A percentile compares a stretch with the other conserved stretches of the same genome.
phyloP scores from a whole-genome alignment of 306 rosid species.

The Malus sylvestris region DNA sequence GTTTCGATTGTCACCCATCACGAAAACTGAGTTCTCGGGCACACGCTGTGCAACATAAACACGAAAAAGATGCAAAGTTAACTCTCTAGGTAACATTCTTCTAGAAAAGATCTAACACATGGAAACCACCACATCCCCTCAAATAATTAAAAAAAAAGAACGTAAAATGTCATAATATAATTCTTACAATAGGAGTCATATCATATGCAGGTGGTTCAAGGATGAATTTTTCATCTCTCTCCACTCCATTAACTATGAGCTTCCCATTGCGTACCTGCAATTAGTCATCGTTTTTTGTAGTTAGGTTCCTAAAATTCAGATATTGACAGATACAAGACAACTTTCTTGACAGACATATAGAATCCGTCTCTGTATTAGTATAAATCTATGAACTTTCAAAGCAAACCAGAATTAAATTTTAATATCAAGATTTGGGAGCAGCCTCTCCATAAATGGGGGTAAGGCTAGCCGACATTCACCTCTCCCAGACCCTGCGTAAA shows the following conservation, averaged over 20 bases:
- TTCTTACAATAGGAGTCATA: conserved; percentile 79
- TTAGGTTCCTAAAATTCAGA: background rate
- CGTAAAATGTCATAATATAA: background rate
- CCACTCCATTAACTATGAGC: conserved; percentile 83
- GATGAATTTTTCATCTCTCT: conserved; percentile 78
- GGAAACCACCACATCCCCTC: background rate
- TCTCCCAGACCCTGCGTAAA: too few relatives aligned
- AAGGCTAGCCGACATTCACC: too few relatives aligned
- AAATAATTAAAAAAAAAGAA: background rate
- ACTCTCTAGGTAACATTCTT: background rate
- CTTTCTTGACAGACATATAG: background rate
- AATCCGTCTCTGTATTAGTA: background rate
- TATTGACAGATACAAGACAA: background rate
- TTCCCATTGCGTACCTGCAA: conserved; percentile 83
- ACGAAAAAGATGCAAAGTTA: conserved; percentile 1
- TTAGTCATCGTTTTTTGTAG: conserved; percentile 1
- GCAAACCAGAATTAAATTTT: background rate
- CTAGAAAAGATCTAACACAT: background rate
- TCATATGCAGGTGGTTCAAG: conserved; percentile 72
- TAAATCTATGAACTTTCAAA: background rate
- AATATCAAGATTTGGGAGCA: too few relatives aligned
- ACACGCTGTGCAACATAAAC: conserved; percentile 50
- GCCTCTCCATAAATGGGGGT: too few relatives aligned
- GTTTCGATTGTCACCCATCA: conserved; percentile 98
- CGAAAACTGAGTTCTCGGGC: conserved; percentile 78